Percentiles rank a stretch among this genome's conserved stretches.
These are phyloP conservation scores for Lachnellula hyalina DNA, from an alignment of 2,329 filamentous ascomycete genomes.

Conservation along the genomic window DNA sequence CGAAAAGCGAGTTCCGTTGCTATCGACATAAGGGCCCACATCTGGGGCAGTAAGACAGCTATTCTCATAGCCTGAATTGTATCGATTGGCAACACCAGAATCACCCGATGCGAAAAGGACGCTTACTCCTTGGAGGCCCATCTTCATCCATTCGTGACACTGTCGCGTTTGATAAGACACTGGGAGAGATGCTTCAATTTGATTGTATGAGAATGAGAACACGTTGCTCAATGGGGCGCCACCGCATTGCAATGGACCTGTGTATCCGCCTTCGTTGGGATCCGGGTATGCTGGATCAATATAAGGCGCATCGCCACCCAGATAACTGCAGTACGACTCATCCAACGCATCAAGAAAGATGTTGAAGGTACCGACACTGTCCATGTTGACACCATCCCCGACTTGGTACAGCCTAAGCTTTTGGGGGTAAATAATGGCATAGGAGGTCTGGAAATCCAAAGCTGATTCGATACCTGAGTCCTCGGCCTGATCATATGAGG, in stretches of 20 bases:
- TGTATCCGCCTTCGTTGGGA: slow-evolving; percentile 33
- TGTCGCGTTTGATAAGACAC: slow-evolving; percentile 52
- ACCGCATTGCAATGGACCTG: slow-evolving; percentile 13
- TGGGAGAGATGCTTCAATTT: slow-evolving; percentile 45
- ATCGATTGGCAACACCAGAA: slow-evolving; percentile 33
- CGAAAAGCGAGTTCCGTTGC: slow-evolving; percentile 14
- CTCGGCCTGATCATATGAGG: slow-evolving; percentile 25
- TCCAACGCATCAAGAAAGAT: slow-evolving; percentile 34
- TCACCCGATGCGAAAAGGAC: slow-evolving; percentile 57
- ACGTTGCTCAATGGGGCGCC: slow-evolving; percentile 42
- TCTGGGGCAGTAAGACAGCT: slow-evolving; percentile 13
- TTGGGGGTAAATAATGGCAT: slow-evolving; percentile 44
- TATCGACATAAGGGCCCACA: slow-evolving; percentile 10
- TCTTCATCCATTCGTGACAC: slow-evolving; percentile 56
- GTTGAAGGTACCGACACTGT: slow-evolving; percentile 11
- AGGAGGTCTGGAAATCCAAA: slow-evolving; percentile 35
- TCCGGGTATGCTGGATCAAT: slow-evolving; percentile 41
- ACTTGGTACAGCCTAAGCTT: slow-evolving; percentile 42
- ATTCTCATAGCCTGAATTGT: slow-evolving; percentile 11
- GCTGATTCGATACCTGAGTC: slow-evolving; percentile 34
- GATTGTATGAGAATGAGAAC: slow-evolving; percentile 21
- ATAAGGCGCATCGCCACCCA: slow-evolving; percentile 35
- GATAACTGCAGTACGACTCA: slow-evolving; percentile 38
- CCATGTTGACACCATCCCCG: slow-evolving; percentile 26
- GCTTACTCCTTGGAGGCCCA: slow-evolving; percentile 57